Evolutionary conservation across 1,139 yeast genomes (phyloP), one percentile per base, ranked within the genome.

Genomic region (Pneumocystis oryctolagi): DNA sequence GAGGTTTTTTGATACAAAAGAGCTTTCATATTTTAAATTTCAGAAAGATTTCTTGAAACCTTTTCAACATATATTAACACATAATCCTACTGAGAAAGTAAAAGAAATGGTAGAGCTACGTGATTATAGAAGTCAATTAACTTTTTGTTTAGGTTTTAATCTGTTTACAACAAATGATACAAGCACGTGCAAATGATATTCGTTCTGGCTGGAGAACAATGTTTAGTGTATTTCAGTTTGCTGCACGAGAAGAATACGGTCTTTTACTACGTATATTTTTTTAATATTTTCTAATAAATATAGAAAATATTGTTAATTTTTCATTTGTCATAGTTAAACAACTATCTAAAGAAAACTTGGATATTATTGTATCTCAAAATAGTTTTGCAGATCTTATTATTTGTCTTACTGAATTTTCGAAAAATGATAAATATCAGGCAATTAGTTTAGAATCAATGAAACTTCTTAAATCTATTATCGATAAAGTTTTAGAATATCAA

Each of bases 121-220:
- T 47, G 12, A 25, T 47, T 14, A 3, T 25, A 28, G 16, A 35
- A 57, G 28, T 25, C 12, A 20, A 28, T 20, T 57, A 57, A 57
- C 14, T n/a, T n/a, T 57, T 57, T 9, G 9, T 57, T 18, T 14
- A 47, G 55, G 63, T 89, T 8, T 78, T 94, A 66, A 96, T 90
- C 69, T 90, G 97, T 74, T 79, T 90, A 68, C 83, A 85, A 68
- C 92, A 89, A 71, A 86, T 94, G 85, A 83, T 92, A 61, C 78
- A 83, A 66, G 84, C 92, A 18, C 85, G 90, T 70, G 83, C 92
- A 5, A 76, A 75, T 5, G 81, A 82, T 66, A 87, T 94, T 66
- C 85, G 83, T 72, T 89, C 97, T 39, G 99, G 99, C 58, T 94
- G 99, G 99, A 83, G 82, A 66, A 84, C 97, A 0, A 85, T 94